Evolutionary conservation across 225 moss, liverwort and hornwort species (phyloP).

Genomic region (Takakia lepidozioides): DNA sequence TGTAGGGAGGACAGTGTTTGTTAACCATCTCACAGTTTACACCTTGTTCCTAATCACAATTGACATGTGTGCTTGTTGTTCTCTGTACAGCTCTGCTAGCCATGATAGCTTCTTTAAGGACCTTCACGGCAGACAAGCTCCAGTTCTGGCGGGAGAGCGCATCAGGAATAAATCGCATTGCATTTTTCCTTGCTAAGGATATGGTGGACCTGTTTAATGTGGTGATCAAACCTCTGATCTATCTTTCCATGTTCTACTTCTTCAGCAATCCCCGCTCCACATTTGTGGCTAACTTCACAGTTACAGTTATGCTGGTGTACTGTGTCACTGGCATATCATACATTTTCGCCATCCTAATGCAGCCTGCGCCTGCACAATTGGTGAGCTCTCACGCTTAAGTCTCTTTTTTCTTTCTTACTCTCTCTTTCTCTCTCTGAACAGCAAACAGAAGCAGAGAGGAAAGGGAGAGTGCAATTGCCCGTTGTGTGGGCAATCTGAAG

Average conservation of each 20-base stretch:
- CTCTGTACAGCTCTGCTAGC: conserved; percentile 61
- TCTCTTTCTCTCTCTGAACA: no score
- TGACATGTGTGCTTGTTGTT: conserved; percentile 7
- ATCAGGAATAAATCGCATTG: conserved; percentile 77
- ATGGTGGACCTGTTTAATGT: conserved; percentile 73
- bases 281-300: conserved; percentile 47
- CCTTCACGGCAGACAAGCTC: conserved; percentile 75
- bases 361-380: conserved; percentile 84
- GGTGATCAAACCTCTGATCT: conserved; percentile 65
- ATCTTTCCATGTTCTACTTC: conserved; percentile 91
- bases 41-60: no score
- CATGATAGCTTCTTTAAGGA: conserved; percentile 90
- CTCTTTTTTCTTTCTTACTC: no score
- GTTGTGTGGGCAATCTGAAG: no score
- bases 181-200: conserved; percentile 84
- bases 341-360: conserved; percentile 67
- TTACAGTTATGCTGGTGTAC: conserved; percentile 79
- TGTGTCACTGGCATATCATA: conserved; percentile 86
- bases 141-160: conserved; percentile 94
- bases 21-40: no score
- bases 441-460: no score
- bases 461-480: no score
- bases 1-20: no score
- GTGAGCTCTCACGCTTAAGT: conserved; percentile 40
- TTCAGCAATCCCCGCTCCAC: conserved; percentile 78